phyloP scores from a whole-genome alignment of 306 rosid species.

The Senna tora region DNA sequence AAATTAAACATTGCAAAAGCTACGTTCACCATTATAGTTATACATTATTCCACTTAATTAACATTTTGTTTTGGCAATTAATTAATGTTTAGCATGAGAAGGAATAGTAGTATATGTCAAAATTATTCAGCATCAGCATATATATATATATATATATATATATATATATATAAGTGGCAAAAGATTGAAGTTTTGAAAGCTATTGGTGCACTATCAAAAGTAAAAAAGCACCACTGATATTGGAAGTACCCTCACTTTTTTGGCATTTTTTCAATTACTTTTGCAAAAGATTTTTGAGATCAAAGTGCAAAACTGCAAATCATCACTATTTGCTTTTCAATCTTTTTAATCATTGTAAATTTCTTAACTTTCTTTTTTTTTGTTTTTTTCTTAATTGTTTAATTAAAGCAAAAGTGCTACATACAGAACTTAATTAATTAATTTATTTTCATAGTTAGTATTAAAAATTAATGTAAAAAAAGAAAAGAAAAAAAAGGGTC shows the following conservation, averaged over 20 bases:
- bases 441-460: not conserved
- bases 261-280: not conserved
- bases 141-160: no score
- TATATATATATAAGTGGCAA: slow-evolving; percentile 1
- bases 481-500: not conserved
- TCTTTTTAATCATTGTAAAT: slow-evolving; percentile 23
- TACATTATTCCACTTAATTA: not conserved
- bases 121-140: slow-evolving; percentile 34
- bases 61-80: not conserved
- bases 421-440: not conserved
- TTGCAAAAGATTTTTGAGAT: not conserved
- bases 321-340: slow-evolving; percentile 22
- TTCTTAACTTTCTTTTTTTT: not conserved
- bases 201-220: slow-evolving; percentile 15
- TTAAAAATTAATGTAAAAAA: not conserved
- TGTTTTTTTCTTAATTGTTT: not conserved
- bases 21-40: not conserved
- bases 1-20: not conserved
- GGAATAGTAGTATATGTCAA: not conserved
- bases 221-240: slow-evolving; percentile 5
- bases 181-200: slow-evolving; percentile 5
- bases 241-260: slow-evolving; percentile 23
- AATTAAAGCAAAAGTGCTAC: not conserved
- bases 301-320: slow-evolving; percentile 19
- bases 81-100: not conserved